These are phyloP conservation scores for Astraeus odoratus DNA, from an alignment of 768 basidiomycete species.

Conservation along the genomic window DNA sequence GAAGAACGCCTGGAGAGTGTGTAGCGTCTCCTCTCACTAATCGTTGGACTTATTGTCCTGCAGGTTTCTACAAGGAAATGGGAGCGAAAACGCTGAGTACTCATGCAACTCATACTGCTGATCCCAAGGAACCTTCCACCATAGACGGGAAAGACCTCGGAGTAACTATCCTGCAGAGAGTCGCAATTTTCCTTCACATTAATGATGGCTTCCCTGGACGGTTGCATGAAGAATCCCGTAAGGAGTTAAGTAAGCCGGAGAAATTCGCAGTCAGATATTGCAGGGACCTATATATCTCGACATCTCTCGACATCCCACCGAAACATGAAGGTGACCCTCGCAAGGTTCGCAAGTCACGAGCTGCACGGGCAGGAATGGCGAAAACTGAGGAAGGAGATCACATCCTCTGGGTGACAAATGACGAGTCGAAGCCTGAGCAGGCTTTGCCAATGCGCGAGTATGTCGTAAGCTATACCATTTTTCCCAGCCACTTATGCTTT, in stretches of 20 bases:
- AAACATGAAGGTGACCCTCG: constrained; percentile 1
- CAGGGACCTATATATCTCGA: constrained; percentile 51
- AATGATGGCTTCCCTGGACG: constrained; percentile 52
- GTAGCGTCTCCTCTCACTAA: not conserved
- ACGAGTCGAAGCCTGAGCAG: constrained; percentile 25
- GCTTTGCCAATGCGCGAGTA: constrained; percentile 82
- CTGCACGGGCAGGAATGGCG: constrained; percentile 61
- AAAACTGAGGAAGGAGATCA: constrained; percentile 39
- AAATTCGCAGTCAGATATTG: constrained; percentile 64
- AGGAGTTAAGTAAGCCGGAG: constrained; percentile 44
- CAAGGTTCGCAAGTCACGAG: constrained; percentile 49
- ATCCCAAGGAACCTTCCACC: constrained; percentile 27
- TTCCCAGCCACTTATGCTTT: constrained; percentile 1
- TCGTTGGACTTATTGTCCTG: not conserved
- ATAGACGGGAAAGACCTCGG: constrained; percentile 42
- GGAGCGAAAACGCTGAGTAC: constrained; percentile 64
- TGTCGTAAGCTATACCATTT: constrained; percentile 34
- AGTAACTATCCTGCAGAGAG: constrained; percentile 59
- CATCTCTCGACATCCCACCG: constrained; percentile 47
- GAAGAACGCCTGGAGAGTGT: constrained; percentile 83
- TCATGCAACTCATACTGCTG: constrained; percentile 68
- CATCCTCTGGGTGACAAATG: constrained; percentile 64
- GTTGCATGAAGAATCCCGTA: constrained; percentile 46
- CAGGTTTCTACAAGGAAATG: constrained; percentile 65
- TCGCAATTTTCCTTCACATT: constrained; percentile 84